Base-by-base conservation (phyloP, 305 asterid species). In the Fraxinus floribunda region DNA sequence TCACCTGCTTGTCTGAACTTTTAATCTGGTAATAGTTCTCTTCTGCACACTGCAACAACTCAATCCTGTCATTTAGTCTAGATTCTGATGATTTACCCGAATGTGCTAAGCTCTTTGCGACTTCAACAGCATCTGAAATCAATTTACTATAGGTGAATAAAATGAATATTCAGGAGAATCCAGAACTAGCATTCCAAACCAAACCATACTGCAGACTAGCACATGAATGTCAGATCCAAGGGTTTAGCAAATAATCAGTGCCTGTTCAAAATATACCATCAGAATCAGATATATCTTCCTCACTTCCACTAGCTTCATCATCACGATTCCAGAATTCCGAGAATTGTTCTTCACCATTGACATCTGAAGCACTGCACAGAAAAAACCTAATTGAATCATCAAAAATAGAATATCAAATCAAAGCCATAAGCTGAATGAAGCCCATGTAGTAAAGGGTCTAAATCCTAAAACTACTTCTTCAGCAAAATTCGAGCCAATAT, bases 271-370 rank as follows among this genome's bases (percentile, higher is more conserved):
- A 52, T 76, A 80, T 94, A 95, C 99, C 99, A 87, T 95, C 98
- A 84, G 91, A 86, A 89, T 95, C 98, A 71, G 99, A 94, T 86
- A 95, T 91, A 83, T 94, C 98, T 85, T 95, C 98, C 86, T 93
- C 99, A 79, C 96, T 89, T 84, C 86, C 97, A 88, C 89, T 89
- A 80, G 90, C 94, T 86, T 92, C 97, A 84, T 89, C 98, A 81
- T 91, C 93, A 41, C 92, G 96, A 81, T 92, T 91, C 99, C 99
- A 94, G 90, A 94, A 95, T 86, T 95, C 98, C 0, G 98, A 94
- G 84, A 85, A 74, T 78, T 87, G 88, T 71, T 83, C 92, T 46
- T 64, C 91, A 26, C 77, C 86, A 29, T 66, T 82, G 84, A 88
- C 46, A 84, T 83, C 86, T 66, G 94, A 83, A 81, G 91, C 85